A percentile compares a stretch with the other conserved stretches of the same genome.
These are phyloP conservation scores for Cladophialophora carrionii DNA, from an alignment of 2,329 filamentous ascomycete genomes.

Conservation along the genomic window DNA sequence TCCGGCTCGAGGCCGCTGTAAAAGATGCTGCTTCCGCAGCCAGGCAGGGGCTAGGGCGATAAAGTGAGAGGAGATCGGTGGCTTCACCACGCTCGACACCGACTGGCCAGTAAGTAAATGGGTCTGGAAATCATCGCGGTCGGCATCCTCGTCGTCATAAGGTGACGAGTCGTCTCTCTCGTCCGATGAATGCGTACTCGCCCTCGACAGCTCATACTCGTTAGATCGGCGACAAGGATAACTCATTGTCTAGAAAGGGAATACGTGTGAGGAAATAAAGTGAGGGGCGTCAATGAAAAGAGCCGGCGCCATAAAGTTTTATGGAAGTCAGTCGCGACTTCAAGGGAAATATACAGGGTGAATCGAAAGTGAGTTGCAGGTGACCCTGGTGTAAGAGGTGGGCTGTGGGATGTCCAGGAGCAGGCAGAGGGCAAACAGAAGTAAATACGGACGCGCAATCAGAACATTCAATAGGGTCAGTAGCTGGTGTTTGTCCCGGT, in stretches of 20 bases:
- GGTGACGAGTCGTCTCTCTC: conserved; percentile 19
- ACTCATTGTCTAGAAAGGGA: conserved; percentile 27
- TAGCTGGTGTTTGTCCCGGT: conserved; percentile 1
- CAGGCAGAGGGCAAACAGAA: conserved; percentile 16
- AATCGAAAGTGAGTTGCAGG: conserved; percentile 5
- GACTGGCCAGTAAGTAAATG: conserved; percentile 23
- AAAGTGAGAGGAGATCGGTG: conserved; percentile 16
- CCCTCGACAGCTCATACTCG: conserved; percentile 32
- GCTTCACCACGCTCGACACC: conserved; percentile 15
- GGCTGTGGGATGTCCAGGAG: conserved; percentile 18
- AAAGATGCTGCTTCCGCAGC: conserved; percentile 27
- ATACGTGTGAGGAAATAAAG: conserved; percentile 10
- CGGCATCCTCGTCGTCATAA: conserved; percentile 17
- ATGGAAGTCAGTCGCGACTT: conserved; percentile 4
- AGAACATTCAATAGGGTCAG: neutral
- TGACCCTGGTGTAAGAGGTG: neutral
- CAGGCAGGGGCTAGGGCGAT: conserved; percentile 26
- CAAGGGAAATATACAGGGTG: conserved; percentile 2
- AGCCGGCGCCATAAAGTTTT: conserved; percentile 27
- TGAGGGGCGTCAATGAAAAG: conserved; percentile 4
- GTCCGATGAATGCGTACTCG: conserved; percentile 27
- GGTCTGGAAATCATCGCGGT: conserved; percentile 26
- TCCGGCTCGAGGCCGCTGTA: conserved; percentile 17
- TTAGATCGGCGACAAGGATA: conserved; percentile 17
- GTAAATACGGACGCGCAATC: conserved; percentile 6